Evolutionary conservation across 306 rosid genomes (phyloP).

Genomic region (Citrullus colocynthis): DNA sequence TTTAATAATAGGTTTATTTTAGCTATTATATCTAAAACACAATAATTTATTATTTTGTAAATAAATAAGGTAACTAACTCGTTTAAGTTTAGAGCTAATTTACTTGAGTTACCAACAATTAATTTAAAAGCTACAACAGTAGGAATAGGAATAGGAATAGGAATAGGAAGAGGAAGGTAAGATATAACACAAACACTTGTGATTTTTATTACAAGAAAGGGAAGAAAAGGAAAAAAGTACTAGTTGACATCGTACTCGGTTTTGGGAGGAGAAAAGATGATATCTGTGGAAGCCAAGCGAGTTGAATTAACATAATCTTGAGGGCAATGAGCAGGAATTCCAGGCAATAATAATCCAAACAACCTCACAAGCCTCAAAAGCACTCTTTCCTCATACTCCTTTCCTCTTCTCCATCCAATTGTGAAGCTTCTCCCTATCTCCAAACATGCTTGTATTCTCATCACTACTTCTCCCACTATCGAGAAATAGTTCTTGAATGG

Average conservation of each 20-base stretch:
- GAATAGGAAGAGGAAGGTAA: no score
- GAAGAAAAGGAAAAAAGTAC: background rate
- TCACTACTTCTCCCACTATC: conserved; percentile 36
- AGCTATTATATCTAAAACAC: no score
- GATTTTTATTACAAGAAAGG: background rate
- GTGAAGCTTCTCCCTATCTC: conserved; percentile 29
- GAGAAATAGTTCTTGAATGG: conserved; percentile 69
- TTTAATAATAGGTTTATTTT: no score
- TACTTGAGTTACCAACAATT: no score
- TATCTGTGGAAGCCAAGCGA: conserved; percentile 24
- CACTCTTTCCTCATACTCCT: conserved; percentile 40
- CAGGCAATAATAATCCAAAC: conserved; percentile 56
- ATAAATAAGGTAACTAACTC: no score
- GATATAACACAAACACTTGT: background rate
- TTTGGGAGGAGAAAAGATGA: background rate
- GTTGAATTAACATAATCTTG: conserved; percentile 45
- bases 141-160: no score
- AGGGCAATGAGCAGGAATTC: conserved; percentile 45
- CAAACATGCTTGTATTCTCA: conserved; percentile 23
- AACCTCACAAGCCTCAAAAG: conserved; percentile 31
- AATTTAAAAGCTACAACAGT: no score
- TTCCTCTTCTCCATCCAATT: conserved; percentile 27
- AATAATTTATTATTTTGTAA: no score
- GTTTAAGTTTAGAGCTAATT: no score
- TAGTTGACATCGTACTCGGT: background rate